Evolutionary conservation across 805 yeast species (phyloP).

Genomic region (Debaryomyces tyrocola): DNA sequence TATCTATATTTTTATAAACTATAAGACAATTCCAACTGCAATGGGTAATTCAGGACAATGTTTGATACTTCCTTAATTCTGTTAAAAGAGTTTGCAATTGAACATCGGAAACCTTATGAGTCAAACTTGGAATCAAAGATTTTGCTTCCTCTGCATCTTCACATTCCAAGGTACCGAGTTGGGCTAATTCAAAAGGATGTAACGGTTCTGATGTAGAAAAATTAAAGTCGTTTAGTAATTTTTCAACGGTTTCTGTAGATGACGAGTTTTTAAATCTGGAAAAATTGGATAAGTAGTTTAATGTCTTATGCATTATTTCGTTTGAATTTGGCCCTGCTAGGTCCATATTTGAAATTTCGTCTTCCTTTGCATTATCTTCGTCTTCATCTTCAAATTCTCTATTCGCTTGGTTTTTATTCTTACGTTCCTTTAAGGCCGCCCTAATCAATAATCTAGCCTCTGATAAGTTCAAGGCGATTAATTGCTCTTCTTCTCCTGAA

Average conservation of each 20-base stretch:
- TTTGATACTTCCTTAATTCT: conserved; percentile 67
- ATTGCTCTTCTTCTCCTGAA: conserved; percentile 71
- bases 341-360: conserved; percentile 46
- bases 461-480: conserved; percentile 82
- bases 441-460: conserved; percentile 89
- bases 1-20: not conserved
- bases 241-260: conserved; percentile 91
- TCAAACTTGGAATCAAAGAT: conserved; percentile 86
- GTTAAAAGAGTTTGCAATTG: conserved; percentile 86
- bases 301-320: conserved; percentile 87
- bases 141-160: conserved; percentile 98
- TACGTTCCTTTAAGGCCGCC: conserved; percentile 76
- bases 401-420: conserved; percentile 31
- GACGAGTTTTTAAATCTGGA: conserved; percentile 90
- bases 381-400: conserved; percentile 23
- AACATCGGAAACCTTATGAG: conserved; percentile 76
- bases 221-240: conserved; percentile 71
- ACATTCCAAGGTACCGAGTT: conserved; percentile 84
- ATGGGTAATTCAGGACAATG: conserved; percentile 27
- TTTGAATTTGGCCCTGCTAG: conserved; percentile 72
- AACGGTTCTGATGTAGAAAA: conserved; percentile 47
- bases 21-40: not conserved
- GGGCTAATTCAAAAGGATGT: conserved; percentile 96
- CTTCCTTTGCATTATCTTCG: conserved; percentile 42
- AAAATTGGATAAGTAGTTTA: conserved; percentile 81